Evolutionary conservation across 768 basidiomycete genomes (phyloP), one percentile per base, ranked within the genome.

Genomic region (Leccinum obscurum): DNA sequence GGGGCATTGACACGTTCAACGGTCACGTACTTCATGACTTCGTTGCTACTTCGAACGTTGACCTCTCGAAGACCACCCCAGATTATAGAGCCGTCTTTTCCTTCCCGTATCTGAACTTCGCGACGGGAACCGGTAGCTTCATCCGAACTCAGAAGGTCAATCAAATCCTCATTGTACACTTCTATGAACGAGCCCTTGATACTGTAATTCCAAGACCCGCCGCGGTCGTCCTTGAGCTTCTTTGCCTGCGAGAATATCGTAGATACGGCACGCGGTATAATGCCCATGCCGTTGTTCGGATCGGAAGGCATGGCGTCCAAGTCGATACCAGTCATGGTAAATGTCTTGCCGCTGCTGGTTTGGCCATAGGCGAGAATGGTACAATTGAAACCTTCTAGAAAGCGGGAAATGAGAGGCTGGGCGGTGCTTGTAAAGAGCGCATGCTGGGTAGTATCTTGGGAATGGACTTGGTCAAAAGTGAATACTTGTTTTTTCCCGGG

Each of bases 101-200:
- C 95, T 79, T 99, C 97, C 62, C 97, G 82, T 72, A 99, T 98
- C 72, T 94, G 90, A 14, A 99, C 93, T 68, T 93, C 91, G 53
- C 93, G 87, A 59, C 87, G 83, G 11, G 76, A 81, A n/a, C 83
- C 86, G 35, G 76, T 79, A 7, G 77, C 74, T 58, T 92, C 90
- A 60, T 91, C 88, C 68, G 86, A 78, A 57, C 86, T 87, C 55
- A 99, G 81, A 55, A 99, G 81, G 80, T 99, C 97, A 72, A 98
- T 92, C 55, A 99, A 85, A 77, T 99, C 97, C 78, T 99, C 97
- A 76, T 99, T 98, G 77, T 99, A 98, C 56, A 99, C 85, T 81
- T 99, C 97, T 64, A 99, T 88, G 79, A 96, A 99, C 24, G 92
- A 94, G 54, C 91, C 91, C 76, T 92, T 95, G 71, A 94, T 77